Conservation (phyloP, 2,329 filamentous ascomycete genomes). For the Colletotrichum euphorbiae region DNA sequence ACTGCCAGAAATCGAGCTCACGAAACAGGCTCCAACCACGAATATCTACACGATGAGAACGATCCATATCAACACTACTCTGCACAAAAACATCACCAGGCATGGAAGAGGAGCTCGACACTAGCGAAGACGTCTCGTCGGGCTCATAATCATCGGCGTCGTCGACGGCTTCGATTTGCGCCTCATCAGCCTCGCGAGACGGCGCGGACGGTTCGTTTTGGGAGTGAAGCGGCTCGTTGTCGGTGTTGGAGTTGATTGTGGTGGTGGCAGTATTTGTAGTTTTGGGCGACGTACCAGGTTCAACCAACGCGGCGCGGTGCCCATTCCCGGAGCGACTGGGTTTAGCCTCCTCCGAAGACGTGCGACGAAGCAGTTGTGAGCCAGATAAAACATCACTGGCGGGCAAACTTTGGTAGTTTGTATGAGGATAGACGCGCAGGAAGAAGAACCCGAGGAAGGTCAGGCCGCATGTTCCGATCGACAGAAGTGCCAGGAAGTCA, state of each 20-base stretch:
- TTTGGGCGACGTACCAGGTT: slow-evolving; percentile 73
- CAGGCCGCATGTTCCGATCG: slow-evolving; percentile 81
- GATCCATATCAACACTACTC: slow-evolving; percentile 76
- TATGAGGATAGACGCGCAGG: slow-evolving; percentile 76
- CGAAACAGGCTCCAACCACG: slow-evolving; percentile 82
- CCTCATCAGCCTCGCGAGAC: slow-evolving; percentile 39
- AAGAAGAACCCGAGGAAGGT: slow-evolving; percentile 86
- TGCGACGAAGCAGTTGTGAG: slow-evolving; percentile 53
- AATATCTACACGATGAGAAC: slow-evolving; percentile 88
- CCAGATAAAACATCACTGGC: slow-evolving; percentile 42
- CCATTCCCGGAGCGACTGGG: slow-evolving; percentile 53
- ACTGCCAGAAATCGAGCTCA: slow-evolving; percentile 87
- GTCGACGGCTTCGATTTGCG: slow-evolving; percentile 46
- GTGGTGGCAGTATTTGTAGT: slow-evolving; percentile 44
- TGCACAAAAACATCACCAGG: slow-evolving; percentile 63
- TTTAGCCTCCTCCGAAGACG: slow-evolving; percentile 57
- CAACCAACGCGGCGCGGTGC: slow-evolving; percentile 54
- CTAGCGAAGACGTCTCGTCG: slow-evolving; percentile 84
- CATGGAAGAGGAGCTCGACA: slow-evolving; percentile 72
- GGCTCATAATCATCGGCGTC: slow-evolving; percentile 52
- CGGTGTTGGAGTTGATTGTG: slow-evolving; percentile 43
- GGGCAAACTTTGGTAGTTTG: slow-evolving; percentile 69
- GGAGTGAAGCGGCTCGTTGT: slow-evolving; percentile 28
- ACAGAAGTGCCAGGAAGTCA: slow-evolving; percentile 82
- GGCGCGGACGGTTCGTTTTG: slow-evolving; percentile 25